phyloP scores from a whole-genome alignment of 2,329 filamentous ascomycete species.

The Colletotrichum aenigma region DNA sequence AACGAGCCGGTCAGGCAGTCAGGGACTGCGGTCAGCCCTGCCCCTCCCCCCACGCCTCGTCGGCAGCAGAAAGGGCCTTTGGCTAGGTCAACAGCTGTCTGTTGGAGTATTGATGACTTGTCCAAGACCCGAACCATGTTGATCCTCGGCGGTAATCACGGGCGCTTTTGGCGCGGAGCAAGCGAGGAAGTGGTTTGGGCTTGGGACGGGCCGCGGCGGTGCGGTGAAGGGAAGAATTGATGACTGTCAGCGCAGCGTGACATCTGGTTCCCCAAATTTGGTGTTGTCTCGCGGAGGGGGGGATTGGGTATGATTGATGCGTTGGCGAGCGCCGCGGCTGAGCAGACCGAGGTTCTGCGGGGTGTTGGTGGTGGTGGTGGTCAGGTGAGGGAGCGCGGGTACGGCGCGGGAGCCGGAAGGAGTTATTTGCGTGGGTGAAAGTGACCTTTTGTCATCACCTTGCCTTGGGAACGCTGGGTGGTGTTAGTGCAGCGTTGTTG shows the following conservation, averaged over 20 bases:
- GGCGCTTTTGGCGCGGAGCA: background rate
- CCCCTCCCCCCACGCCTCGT: background rate
- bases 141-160: background rate
- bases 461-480: background rate
- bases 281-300: background rate
- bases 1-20: background rate
- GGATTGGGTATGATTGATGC: slow-evolving; percentile 14
- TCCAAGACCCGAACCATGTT: background rate
- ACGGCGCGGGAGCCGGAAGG: background rate
- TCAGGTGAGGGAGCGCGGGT: background rate
- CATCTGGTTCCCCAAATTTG: background rate
- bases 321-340: slow-evolving; percentile 16
- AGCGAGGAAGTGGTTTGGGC: background rate
- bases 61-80: background rate
- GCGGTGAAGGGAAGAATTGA: background rate
- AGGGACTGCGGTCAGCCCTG: background rate
- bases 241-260: slow-evolving; percentile 13
- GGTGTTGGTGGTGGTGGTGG: background rate
- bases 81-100: background rate
- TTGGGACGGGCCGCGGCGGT: slow-evolving; percentile 15
- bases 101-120: background rate
- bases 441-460: background rate
- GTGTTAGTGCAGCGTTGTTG: background rate
- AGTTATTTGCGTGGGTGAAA: background rate
- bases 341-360: background rate